Evolutionary conservation across 108 stramenopile genomes (phyloP).

Genomic region (Skeletonema tropicum): DNA sequence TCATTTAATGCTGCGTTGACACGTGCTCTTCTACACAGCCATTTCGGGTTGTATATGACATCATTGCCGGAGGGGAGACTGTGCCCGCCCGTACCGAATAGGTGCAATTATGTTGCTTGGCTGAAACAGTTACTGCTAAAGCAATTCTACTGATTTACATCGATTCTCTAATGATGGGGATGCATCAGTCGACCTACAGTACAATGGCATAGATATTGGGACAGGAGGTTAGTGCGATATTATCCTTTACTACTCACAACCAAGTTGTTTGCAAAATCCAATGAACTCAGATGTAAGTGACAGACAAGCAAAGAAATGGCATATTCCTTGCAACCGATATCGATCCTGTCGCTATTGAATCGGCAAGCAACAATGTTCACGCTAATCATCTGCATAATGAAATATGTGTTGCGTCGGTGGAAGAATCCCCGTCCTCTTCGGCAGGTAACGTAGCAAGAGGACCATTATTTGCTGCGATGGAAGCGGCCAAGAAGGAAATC

Average conservation of each 20-base stretch:
- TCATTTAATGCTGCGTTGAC: conserved; percentile 80
- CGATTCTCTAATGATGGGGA: conserved; percentile 18
- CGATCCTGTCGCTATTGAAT: conserved; percentile 75
- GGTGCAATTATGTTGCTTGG: conserved; percentile 91
- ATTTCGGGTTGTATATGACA: conserved; percentile 69
- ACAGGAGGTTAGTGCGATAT: conserved; percentile 90
- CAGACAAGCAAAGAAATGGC: conserved; percentile 30
- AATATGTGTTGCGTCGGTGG: conserved; percentile 60
- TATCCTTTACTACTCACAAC: conserved; percentile 78
- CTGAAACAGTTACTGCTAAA: conserved; percentile 64
- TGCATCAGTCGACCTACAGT: not conserved
- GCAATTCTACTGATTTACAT: conserved; percentile 11
- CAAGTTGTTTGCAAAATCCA: conserved; percentile 16
- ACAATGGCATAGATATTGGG: conserved; percentile 86
- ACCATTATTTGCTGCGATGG: conserved; percentile 41
- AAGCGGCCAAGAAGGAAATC: conserved; percentile 10
- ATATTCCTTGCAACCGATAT: conserved; percentile 85
- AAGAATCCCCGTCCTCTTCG: not conserved
- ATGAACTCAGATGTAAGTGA: not conserved
- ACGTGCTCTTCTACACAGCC: conserved; percentile 70
- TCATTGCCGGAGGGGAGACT: conserved; percentile 73
- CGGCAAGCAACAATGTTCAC: conserved; percentile 71
- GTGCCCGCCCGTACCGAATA: conserved; percentile 93
- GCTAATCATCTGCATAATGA: conserved; percentile 66
- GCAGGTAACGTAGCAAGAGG: conserved; percentile 4